Conservation (phyloP, 345 rosid genomes). For the Draba incana region DNA sequence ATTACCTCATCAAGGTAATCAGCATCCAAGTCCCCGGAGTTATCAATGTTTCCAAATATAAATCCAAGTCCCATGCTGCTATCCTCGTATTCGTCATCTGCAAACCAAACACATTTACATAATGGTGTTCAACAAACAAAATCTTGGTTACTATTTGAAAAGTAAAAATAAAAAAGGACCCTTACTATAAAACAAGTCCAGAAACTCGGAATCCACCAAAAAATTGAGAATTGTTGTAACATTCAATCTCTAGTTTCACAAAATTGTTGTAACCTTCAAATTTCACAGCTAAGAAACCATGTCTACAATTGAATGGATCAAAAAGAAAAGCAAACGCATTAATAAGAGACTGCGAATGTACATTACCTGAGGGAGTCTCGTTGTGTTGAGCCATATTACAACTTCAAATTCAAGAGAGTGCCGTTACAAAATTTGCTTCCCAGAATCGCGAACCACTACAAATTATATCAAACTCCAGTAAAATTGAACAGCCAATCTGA, state of each 20-base stretch:
- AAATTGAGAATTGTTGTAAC: no score
- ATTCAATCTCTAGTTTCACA: conserved; percentile 2
- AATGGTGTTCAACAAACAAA: conserved; percentile 19
- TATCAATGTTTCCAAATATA: conserved; percentile 95
- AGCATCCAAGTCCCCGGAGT: conserved; percentile 91
- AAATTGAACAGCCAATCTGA: conserved; percentile 3
- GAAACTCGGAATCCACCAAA: neutral
- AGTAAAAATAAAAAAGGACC: neutral
- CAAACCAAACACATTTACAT: conserved; percentile 10
- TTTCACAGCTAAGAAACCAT: conserved; percentile 11
- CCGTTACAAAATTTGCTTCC: conserved; percentile 8
- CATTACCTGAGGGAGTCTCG: conserved; percentile 33
- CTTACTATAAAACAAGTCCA: conserved; percentile 18
- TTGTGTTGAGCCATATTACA: conserved; percentile 34
- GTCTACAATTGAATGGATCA: no score
- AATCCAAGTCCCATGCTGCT: conserved; percentile 80
- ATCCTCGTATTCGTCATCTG: conserved; percentile 82
- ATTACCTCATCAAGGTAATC: conserved; percentile 97
- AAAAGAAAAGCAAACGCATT: conserved; percentile 1
- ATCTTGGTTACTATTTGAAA: neutral
- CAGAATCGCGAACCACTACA: conserved; percentile 25
- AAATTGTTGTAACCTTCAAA: conserved; percentile 2
- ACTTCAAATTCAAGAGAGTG: conserved; percentile 6
- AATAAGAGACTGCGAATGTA: neutral
- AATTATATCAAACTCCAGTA: no score